Conservation (phyloP, 192 early-diverging fungal genomes). For the Podila epigama region DNA sequence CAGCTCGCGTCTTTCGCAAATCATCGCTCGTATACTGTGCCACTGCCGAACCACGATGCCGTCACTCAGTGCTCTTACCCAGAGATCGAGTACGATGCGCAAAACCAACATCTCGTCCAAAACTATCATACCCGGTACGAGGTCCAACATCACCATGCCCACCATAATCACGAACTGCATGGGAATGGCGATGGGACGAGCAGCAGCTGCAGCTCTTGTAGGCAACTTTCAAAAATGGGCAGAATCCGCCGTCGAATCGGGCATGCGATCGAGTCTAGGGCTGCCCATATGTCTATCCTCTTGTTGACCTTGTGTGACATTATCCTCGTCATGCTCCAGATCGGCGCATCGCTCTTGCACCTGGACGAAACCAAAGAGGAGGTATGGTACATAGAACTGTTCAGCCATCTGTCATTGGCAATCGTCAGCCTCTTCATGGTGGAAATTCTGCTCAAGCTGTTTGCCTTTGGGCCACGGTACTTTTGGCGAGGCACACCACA, state of each 20-base stretch:
- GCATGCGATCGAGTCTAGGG: conserved; percentile 2
- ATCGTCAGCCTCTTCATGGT: conserved; percentile 57
- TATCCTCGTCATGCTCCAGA: conserved; percentile 28
- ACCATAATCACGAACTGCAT: too few relatives aligned
- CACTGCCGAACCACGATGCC: too few relatives aligned
- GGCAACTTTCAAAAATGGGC: background rate
- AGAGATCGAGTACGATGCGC: too few relatives aligned
- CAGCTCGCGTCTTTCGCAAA: too few relatives aligned
- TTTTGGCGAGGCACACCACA: conserved; percentile 24
- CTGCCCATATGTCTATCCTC: conserved; percentile 19
- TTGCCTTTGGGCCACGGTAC: conserved; percentile 56
- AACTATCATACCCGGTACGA: too few relatives aligned
- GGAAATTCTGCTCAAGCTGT: conserved; percentile 50
- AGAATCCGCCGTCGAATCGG: conserved; percentile 4
- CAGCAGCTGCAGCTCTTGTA: background rate
- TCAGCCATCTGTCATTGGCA: conserved; percentile 35
- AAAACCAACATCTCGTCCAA: too few relatives aligned
- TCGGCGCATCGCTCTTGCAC: conserved; percentile 26
- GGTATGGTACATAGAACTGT: conserved; percentile 34
- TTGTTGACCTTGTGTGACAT: conserved; percentile 25
- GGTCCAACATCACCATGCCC: too few relatives aligned
- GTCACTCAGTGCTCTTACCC: too few relatives aligned
- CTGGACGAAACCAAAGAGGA: conserved; percentile 33
- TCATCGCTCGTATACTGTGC: too few relatives aligned
- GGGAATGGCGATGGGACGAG: too few relatives aligned